Percentiles rank a stretch among this genome's conserved stretches.
These are phyloP conservation scores for Trypanosoma brucei DNA, from an alignment of 208 protist species.

Conservation along the genomic window DNA sequence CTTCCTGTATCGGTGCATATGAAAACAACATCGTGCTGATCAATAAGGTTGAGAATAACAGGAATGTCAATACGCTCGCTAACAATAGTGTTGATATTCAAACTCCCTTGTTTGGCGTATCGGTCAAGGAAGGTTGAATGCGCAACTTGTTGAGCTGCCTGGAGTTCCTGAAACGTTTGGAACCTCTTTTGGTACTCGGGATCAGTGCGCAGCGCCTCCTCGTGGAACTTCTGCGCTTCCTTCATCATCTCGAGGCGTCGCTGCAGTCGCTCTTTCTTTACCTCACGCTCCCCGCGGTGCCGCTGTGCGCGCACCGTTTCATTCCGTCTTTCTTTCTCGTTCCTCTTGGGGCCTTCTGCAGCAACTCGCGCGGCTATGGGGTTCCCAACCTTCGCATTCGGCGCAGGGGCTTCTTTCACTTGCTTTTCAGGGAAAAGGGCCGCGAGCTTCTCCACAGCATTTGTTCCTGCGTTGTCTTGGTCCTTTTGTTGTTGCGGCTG, in stretches of 20 bases:
- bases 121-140: slow-evolving; percentile 46
- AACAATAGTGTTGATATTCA: slow-evolving; percentile 36
- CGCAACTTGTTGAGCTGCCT: slow-evolving; percentile 40
- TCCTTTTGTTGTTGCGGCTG: neutral
- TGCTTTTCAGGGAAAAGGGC: no score
- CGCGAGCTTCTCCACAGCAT: no score
- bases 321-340: neutral
- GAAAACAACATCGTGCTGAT: slow-evolving; percentile 42
- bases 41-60: slow-evolving; percentile 33
- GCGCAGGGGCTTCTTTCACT: no score
- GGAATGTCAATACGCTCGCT: slow-evolving; percentile 76
- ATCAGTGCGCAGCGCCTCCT: slow-evolving; percentile 61
- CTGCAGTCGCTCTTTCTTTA: slow-evolving; percentile 32
- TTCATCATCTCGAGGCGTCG: slow-evolving; percentile 29
- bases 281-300: slow-evolving; percentile 28
- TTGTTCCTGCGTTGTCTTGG: no score
- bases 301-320: slow-evolving; percentile 21
- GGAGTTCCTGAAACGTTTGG: slow-evolving; percentile 56
- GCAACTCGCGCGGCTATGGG: neutral
- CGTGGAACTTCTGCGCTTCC: slow-evolving; percentile 43
- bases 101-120: slow-evolving; percentile 45
- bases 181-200: slow-evolving; percentile 70
- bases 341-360: slow-evolving; percentile 3
- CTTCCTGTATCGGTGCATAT: slow-evolving; percentile 43
- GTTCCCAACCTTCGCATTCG: no score